Evolutionary conservation across 768 basidiomycete genomes (phyloP), one percentile per base, ranked within the genome.

Genomic region (Lyophyllum semitale): DNA sequence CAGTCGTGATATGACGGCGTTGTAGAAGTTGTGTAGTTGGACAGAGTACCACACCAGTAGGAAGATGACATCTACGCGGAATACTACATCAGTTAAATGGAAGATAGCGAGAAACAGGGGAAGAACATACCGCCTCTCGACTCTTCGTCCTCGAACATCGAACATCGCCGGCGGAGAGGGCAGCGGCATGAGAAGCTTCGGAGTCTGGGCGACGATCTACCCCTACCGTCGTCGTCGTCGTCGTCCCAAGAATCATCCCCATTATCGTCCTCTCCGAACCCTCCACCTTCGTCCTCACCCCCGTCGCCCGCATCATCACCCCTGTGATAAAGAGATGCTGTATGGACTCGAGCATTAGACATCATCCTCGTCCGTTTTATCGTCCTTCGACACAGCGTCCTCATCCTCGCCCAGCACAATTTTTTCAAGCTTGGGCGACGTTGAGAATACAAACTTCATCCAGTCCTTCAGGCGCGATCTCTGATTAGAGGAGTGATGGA

Each of bases 61-160:
- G 78, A 99, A 98, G 53, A 98, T 81, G 53, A 98, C 88, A 66
- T 98, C 97, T 95, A 46, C n/a, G n/a, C n/a, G n/a, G n/a, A 25
- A 25, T 41, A 38, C 18, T 53, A 23, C 49, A 18, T 51, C 51
- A n/a, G 35, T n/a, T 48, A 23, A 17, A 25, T 35, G 23, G 23
- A 18, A 49, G 7, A 37, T 37, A n/a, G 22, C 18, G 46, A 13
- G 53, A 52, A 7, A 18, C 32, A 32, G 55, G 52, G 13, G 52
- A 54, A 29, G 32, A 0, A 81, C 90, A 54, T 69, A 95, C 95
- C 95, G 62, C 94, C 94, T 87, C 88, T 93, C 58, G 98, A 79
- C 8, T 98, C 79, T 77, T 98, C 98, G 71, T 99, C 97, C 72
- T 99, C 97, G 70, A 98, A 99, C 12, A 95, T 95, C 2, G 96